These are phyloP conservation scores for Phialophora expanda DNA, from an alignment of 2,329 filamentous ascomycete species.

Conservation along the genomic window DNA sequence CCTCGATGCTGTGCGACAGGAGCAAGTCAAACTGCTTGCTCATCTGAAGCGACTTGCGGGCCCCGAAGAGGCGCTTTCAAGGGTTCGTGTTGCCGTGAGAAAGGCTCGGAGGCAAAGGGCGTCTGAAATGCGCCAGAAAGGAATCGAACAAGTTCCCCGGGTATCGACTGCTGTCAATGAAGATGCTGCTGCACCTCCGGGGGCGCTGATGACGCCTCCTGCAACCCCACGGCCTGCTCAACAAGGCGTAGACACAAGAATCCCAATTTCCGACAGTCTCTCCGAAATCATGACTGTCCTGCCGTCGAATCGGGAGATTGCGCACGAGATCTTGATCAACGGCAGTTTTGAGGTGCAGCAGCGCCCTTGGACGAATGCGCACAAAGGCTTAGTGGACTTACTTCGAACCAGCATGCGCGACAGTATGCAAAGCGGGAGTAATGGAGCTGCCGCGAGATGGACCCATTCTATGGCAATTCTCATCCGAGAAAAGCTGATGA, in stretches of 20 bases:
- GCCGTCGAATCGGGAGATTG: conserved; percentile 65
- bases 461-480: conserved; percentile 71
- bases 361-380: conserved; percentile 54
- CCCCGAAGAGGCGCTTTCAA: conserved; percentile 62
- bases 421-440: conserved; percentile 64
- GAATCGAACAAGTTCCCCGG: conserved; percentile 36
- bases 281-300: conserved; percentile 63
- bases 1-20: conserved; percentile 67
- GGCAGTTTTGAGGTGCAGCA: conserved; percentile 67
- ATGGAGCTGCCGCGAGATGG: conserved; percentile 62
- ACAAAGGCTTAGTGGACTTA: conserved; percentile 61
- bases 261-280: conserved; percentile 49
- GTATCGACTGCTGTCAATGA: conserved; percentile 32
- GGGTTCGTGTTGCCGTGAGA: conserved; percentile 65
- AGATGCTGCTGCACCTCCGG: conserved; percentile 41
- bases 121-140: conserved; percentile 28
- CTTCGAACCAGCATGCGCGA: conserved; percentile 58
- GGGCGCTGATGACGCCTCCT: conserved; percentile 35
- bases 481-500: conserved; percentile 64
- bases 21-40: conserved; percentile 67
- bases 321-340: conserved; percentile 69
- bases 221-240: conserved; percentile 45
- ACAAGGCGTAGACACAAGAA: conserved; percentile 45
- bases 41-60: conserved; percentile 67
- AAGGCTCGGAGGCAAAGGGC: conserved; percentile 52